Evolutionary conservation across 306 rosid species (phyloP), one percentile per base, ranked within the genome.

Genomic region (Ammopiptanthus mongolicus): DNA sequence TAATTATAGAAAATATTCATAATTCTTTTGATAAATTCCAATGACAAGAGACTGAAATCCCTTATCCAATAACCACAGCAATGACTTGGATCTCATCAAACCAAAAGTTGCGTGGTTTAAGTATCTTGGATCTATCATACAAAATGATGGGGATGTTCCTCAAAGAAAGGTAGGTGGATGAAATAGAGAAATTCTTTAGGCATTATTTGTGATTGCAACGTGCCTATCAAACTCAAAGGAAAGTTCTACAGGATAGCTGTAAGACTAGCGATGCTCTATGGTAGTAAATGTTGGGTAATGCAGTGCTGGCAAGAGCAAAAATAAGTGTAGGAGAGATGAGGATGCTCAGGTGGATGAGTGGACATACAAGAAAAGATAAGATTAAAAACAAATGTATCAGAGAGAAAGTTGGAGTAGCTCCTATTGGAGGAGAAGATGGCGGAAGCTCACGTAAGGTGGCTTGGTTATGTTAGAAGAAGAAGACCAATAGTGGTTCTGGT

Each of bases 21-120:
- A 77, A 25, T 55, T 56, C 22, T 76, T 67, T 76, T 53, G 47
- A 56, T 65, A 28, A 65, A 50, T 52, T 74, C 48, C 19, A 33
- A 18, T 61, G 19, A 44, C 44, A 41, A n/a, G 18, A 34, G 18
- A 34, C 51, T 71, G 37, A 55, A 46, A 73, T 73, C 21, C 18
- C 11, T 72, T 2, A 12, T 41, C 47, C 13, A 41, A 41, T 41
- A 11, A 11, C 47, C 47, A 41, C 47, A 41, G 14, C 47, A 41
- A 41, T 11, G 14, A 41, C 47, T 9, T 41, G 47, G 13, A 11
- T 41, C 14, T 2, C n/a, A 6, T 39, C 44, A 39, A 8, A 9
- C 44, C 44, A 8, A 39, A 39, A 39, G 44, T 39, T 39, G 13
- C 44, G 9, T 39, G 44, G 13, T 39, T 39, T 39, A 39, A 39